Evolutionary conservation across 495 filamentous ascomycete species (phyloP).

Genomic region (Neurospora tetrasperma): DNA sequence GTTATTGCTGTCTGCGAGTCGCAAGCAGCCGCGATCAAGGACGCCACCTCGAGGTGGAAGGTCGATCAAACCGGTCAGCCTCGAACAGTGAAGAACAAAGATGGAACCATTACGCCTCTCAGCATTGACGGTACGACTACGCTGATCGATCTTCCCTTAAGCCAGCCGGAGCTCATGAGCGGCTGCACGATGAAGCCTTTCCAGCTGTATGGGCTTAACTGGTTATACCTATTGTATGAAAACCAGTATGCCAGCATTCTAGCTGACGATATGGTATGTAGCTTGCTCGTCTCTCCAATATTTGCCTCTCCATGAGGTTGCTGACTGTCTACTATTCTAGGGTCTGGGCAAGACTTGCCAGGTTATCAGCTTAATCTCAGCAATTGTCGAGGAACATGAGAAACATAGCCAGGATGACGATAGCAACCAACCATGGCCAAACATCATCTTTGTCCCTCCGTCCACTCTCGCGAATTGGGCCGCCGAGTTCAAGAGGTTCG

Average conservation of each 20-base stretch:
- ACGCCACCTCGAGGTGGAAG: slow-evolving; percentile 67
- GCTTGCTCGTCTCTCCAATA: neutral
- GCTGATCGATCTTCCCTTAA: slow-evolving; percentile 25
- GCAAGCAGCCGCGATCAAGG: slow-evolving; percentile 55
- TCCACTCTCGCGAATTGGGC: slow-evolving; percentile 96
- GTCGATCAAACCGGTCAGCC: slow-evolving; percentile 56
- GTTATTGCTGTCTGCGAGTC: slow-evolving; percentile 63
- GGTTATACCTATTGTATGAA: slow-evolving; percentile 72
- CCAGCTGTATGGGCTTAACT: slow-evolving; percentile 89
- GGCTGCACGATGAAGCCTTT: slow-evolving; percentile 75
- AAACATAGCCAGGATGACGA: slow-evolving; percentile 2
- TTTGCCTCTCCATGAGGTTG: neutral
- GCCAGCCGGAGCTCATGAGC: slow-evolving; percentile 61
- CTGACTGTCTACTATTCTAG: neutral
- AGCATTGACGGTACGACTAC: slow-evolving; percentile 15
- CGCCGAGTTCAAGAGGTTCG: slow-evolving; percentile 80
- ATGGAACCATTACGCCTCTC: slow-evolving; percentile 21
- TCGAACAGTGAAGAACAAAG: slow-evolving; percentile 10
- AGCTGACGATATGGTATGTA: slow-evolving; percentile 74
- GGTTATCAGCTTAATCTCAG: slow-evolving; percentile 83
- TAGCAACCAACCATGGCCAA: slow-evolving; percentile 55
- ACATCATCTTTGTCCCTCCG: slow-evolving; percentile 80
- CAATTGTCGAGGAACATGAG: slow-evolving; percentile 53
- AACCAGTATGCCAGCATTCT: slow-evolving; percentile 76
- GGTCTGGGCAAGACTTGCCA: slow-evolving; percentile 96